Conservation (phyloP, 139 green algal genomes). For the Tetraselmis striata region DNA sequence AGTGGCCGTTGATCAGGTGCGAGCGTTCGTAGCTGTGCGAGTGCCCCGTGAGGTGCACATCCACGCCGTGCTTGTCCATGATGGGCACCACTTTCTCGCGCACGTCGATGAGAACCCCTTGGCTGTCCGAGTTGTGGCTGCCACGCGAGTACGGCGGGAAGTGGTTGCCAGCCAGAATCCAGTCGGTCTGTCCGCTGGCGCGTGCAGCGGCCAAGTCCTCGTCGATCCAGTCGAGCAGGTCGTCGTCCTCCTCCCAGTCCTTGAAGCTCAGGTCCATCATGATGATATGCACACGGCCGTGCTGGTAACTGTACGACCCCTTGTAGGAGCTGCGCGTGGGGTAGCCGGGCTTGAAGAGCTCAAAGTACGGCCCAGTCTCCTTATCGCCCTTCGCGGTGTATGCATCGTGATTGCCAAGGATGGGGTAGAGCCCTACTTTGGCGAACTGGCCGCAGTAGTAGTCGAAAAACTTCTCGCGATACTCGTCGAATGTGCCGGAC, state of each 20-base stretch:
- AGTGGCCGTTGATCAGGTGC: conserved; percentile 4
- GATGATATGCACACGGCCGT: conserved; percentile 4
- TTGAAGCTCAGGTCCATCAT: not conserved
- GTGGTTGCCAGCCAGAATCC: conserved; percentile 3
- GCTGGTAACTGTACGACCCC: not conserved
- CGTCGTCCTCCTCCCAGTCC: not conserved
- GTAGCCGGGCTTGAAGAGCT: not conserved
- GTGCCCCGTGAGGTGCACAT: conserved; percentile 3
- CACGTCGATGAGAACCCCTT: not conserved
- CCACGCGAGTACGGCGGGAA: conserved; percentile 1
- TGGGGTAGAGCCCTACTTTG: not conserved
- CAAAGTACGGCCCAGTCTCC: not conserved
- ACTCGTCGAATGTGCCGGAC: not conserved
- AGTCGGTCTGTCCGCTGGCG: not conserved
- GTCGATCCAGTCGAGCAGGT: not conserved
- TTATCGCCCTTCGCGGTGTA: not conserved
- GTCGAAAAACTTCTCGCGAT: not conserved
- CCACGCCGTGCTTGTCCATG: conserved; percentile 8
- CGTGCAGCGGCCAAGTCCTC: not conserved
- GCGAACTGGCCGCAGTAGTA: not conserved
- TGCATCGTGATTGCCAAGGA: conserved; percentile 5
- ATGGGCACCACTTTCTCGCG: not conserved
- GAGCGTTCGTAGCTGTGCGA: conserved; percentile 9
- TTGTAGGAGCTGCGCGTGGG: not conserved
- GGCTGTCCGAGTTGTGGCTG: conserved; percentile 1